phyloP scores from a whole-genome alignment of 805 yeast genomes.

The Yarrowia keelungensis region DNA sequence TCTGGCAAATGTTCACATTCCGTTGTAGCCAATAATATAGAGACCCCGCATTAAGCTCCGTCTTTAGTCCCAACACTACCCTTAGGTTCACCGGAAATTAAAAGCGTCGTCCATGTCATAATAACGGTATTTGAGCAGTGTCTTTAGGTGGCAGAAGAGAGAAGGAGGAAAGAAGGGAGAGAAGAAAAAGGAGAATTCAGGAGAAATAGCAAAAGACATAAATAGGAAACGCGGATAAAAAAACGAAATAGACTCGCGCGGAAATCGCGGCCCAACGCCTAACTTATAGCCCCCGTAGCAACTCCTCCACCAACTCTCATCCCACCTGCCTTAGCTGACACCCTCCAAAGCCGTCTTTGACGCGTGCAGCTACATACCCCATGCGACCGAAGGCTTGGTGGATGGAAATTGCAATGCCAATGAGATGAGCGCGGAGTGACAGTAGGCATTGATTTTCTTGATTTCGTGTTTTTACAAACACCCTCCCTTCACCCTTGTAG shows the following conservation, averaged over 20 bases:
- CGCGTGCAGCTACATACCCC: slow-evolving; percentile 34
- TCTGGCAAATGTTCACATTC: neutral
- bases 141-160: neutral
- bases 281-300: too few species aligned
- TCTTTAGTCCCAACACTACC: slow-evolving; percentile 22
- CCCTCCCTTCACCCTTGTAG: too few species aligned
- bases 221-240: too few species aligned
- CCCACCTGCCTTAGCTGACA: slow-evolving; percentile 28
- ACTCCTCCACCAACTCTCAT: slow-evolving; percentile 5
- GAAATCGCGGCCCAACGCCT: too few species aligned
- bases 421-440: too few species aligned
- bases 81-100: slow-evolving; percentile 33
- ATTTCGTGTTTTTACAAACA: too few species aligned
- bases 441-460: too few species aligned
- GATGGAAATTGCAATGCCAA: neutral
- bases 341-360: neutral
- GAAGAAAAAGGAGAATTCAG: neutral
- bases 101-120: slow-evolving; percentile 25
- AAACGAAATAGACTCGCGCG: too few species aligned
- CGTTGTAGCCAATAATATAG: slow-evolving; percentile 10
- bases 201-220: neutral
- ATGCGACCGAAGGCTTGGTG: slow-evolving; percentile 14
- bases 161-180: neutral
- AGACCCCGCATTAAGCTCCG: neutral
- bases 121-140: slow-evolving; percentile 5